These are phyloP conservation scores for Moniliophthora roreri DNA, from an alignment of 1,284 basidiomycete species.

Conservation along the genomic window DNA sequence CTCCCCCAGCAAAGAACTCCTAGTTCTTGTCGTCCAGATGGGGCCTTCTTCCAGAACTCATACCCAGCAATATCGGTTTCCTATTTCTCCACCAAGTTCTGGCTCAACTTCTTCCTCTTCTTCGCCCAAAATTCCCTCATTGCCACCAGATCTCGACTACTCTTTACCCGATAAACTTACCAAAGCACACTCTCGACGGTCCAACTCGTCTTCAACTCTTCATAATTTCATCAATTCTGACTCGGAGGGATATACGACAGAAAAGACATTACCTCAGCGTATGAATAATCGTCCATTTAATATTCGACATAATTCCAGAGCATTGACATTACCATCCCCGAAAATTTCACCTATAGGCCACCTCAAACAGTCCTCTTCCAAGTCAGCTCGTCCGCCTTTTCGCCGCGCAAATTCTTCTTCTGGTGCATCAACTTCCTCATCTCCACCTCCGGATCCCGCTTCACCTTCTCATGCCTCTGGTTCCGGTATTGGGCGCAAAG, in stretches of 20 bases:
- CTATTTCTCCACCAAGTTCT: conserved; percentile 44
- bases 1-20: not conserved
- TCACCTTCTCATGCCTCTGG: conserved; percentile 29
- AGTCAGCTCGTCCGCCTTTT: conserved; percentile 34
- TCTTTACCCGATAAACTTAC: conserved; percentile 24
- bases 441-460: conserved; percentile 33
- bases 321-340: conserved; percentile 40
- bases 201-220: conserved; percentile 23
- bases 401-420: conserved; percentile 37
- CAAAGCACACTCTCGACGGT: conserved; percentile 24
- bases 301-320: conserved; percentile 30
- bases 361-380: conserved; percentile 23
- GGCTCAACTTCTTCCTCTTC: conserved; percentile 36
- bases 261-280: conserved; percentile 26
- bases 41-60: conserved; percentile 7
- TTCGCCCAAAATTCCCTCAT: conserved; percentile 29
- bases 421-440: conserved; percentile 47
- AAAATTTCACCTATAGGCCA: conserved; percentile 16
- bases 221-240: conserved; percentile 32
- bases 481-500: conserved; percentile 70
- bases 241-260: conserved; percentile 38
- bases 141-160: too few relatives aligned
- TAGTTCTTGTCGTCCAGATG: conserved; percentile 6
- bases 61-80: conserved; percentile 31
- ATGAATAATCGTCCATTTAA: conserved; percentile 24